Evolutionary conservation across 2,329 filamentous ascomycete genomes (phyloP).

Genomic region (Ceratocystis variospora): DNA sequence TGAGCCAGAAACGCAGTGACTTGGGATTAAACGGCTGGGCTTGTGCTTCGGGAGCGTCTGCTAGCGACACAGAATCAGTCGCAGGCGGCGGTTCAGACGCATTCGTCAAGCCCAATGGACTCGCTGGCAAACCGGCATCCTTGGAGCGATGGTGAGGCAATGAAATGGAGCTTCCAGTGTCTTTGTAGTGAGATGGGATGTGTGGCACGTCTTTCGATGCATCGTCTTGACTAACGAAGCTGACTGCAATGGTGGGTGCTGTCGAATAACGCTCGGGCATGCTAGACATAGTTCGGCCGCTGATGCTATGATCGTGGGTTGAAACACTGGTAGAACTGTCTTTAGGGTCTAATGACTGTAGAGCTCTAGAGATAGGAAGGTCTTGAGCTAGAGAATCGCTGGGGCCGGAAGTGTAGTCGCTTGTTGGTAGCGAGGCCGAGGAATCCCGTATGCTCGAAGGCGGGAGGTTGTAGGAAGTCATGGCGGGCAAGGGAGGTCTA

Average conservation of each 20-base stretch:
- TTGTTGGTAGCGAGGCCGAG: not conserved
- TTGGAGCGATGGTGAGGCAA: not conserved
- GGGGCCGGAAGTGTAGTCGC: not conserved
- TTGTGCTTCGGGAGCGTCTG: not conserved
- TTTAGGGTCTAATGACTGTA: not conserved
- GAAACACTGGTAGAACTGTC: not conserved
- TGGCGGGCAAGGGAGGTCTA: not conserved
- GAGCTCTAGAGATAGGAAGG: no score
- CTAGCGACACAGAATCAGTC: not conserved
- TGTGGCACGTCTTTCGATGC: not conserved
- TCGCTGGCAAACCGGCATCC: not conserved
- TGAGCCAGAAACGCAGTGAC: conserved; percentile 42
- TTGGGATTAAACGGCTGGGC: conserved; percentile 36
- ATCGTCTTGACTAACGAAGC: conserved; percentile 1
- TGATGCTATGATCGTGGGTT: not conserved
- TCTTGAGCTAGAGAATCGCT: not conserved
- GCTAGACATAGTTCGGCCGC: not conserved
- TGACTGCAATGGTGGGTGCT: conserved; percentile 5
- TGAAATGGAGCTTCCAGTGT: not conserved
- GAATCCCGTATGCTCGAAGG: not conserved
- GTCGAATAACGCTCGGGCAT: conserved; percentile 8
- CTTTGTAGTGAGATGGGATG: not conserved
- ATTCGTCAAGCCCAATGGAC: conserved; percentile 5
- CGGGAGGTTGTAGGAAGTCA: not conserved
- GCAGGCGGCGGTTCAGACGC: conserved; percentile 23